Evolutionary conservation across 768 basidiomycete genomes (phyloP).

Genomic region (Naganishia friedmannii): DNA sequence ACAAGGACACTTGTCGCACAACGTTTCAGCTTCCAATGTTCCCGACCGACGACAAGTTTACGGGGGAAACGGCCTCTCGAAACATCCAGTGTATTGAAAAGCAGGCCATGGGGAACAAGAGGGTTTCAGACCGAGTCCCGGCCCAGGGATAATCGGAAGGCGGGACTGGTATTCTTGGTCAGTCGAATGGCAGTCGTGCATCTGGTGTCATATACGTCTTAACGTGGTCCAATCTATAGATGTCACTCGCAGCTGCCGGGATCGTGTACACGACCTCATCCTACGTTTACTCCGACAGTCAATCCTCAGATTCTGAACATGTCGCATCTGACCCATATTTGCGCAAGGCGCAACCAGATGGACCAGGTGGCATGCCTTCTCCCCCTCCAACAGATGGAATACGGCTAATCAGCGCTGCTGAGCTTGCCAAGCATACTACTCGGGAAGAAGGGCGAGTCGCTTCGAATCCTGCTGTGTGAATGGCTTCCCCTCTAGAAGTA

Average conservation of each 20-base stretch:
- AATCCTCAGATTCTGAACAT: constrained; percentile 6
- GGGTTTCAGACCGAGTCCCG: background rate
- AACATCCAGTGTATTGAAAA: background rate
- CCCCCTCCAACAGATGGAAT: constrained; percentile 21
- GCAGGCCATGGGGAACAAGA: background rate
- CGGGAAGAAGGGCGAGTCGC: constrained; percentile 28
- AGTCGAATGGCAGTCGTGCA: background rate
- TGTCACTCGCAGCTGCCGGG: constrained; percentile 1
- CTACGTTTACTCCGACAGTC: constrained; percentile 6
- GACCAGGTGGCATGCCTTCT: constrained; percentile 22
- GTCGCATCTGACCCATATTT: constrained; percentile 15
- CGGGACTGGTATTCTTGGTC: constrained; percentile 6
- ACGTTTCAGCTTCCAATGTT: background rate
- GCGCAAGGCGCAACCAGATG: constrained; percentile 6
- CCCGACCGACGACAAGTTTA: background rate
- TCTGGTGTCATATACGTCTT: background rate
- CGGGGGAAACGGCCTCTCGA: background rate
- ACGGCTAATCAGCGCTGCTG: constrained; percentile 27
- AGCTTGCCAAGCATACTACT: constrained; percentile 35
- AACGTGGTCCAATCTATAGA: background rate
- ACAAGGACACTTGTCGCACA: background rate
- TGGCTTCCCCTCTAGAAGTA: background rate
- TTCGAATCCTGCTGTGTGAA: background rate
- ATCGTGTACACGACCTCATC: constrained; percentile 8
- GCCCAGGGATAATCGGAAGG: background rate